Conservation (phyloP, 331 rosid genomes). For the Dryas integrifolia region DNA sequence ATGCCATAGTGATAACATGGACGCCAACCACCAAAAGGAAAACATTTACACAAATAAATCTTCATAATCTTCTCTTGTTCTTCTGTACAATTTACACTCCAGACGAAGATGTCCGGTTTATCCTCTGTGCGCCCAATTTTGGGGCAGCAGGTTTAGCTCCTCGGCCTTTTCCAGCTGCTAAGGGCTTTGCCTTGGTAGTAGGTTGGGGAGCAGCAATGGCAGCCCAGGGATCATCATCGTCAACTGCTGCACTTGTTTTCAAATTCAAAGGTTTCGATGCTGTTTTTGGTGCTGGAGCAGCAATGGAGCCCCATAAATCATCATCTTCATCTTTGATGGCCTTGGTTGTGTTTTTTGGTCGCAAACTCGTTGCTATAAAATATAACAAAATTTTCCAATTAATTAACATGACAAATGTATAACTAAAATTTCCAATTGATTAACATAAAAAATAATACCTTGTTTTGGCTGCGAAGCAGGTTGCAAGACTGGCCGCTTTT, state of each 20-base stretch:
- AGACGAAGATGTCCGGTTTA: slow-evolving; percentile 67
- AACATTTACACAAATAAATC: slow-evolving; percentile 15
- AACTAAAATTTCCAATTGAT: not conserved
- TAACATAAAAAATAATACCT: slow-evolving; percentile 36
- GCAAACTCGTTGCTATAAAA: slow-evolving; percentile 48
- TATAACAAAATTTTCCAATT: not conserved
- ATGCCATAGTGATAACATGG: not conserved
- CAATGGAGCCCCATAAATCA: slow-evolving; percentile 89
- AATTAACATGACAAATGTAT: not conserved
- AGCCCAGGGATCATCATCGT: slow-evolving; percentile 97
- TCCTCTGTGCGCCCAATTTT: slow-evolving; percentile 87
- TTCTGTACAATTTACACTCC: slow-evolving; percentile 47
- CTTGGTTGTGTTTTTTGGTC: slow-evolving; percentile 50
- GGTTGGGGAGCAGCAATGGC: slow-evolving; percentile 97
- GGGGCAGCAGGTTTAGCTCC: slow-evolving; percentile 75
- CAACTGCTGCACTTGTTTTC: slow-evolving; percentile 39
- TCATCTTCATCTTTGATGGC: slow-evolving; percentile 59
- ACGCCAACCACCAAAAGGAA: slow-evolving; percentile 24
- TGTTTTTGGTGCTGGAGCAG: slow-evolving; percentile 87
- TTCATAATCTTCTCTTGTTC: not conserved
- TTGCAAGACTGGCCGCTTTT: slow-evolving; percentile 78
- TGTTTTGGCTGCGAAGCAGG: slow-evolving; percentile 57
- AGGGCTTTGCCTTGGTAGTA: slow-evolving; percentile 75
- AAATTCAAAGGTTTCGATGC: slow-evolving; percentile 55
- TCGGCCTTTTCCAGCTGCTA: slow-evolving; percentile 63